A percentile compares a stretch with the other conserved stretches of the same genome.
These are phyloP conservation scores for Phytophthora kernoviae DNA, from an alignment of 352 stramenopile genomes.

Conservation along the genomic window DNA sequence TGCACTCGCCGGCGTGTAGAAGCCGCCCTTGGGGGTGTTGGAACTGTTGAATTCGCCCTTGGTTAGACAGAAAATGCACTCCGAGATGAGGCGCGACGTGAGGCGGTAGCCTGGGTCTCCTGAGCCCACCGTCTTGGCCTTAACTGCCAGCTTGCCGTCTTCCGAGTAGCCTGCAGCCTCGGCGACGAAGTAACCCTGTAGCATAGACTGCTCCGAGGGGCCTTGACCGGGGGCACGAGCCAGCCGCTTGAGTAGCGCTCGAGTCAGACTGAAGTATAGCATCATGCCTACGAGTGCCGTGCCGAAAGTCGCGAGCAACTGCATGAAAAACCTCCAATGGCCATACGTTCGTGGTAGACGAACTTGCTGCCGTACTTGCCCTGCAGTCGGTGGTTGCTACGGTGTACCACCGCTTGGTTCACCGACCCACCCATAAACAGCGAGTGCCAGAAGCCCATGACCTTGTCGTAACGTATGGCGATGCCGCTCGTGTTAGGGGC, in stretches of 20 bases:
- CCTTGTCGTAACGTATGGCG: conserved; percentile 70
- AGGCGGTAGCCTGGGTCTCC: conserved; percentile 66
- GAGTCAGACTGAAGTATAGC: conserved; percentile 69
- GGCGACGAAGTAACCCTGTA: conserved; percentile 74
- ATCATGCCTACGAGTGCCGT: conserved; percentile 41
- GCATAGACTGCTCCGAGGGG: conserved; percentile 79
- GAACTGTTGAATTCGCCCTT: conserved; percentile 46
- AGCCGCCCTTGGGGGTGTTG: conserved; percentile 40
- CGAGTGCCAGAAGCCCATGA: conserved; percentile 63
- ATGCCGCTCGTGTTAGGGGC: conserved; percentile 40
- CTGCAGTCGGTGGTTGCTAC: conserved; percentile 64
- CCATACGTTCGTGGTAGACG: conserved; percentile 68
- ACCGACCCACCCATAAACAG: conserved; percentile 81
- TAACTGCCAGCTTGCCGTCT: conserved; percentile 46
- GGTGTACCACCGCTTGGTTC: conserved; percentile 85
- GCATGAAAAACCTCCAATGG: conserved; percentile 52
- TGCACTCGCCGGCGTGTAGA: conserved; percentile 64
- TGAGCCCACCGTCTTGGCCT: conserved; percentile 40
- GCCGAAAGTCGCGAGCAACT: conserved; percentile 46
- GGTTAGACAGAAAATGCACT: conserved; percentile 63
- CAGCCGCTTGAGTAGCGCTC: conserved; percentile 66
- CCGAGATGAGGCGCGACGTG: conserved; percentile 58
- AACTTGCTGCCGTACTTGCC: conserved; percentile 66
- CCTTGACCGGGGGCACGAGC: conserved; percentile 80
- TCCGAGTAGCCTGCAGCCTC: conserved; percentile 52